Evolutionary conservation across 202 grass and related monocot species (phyloP).

Genomic region (Bolboschoenoplectus hybrid): DNA sequence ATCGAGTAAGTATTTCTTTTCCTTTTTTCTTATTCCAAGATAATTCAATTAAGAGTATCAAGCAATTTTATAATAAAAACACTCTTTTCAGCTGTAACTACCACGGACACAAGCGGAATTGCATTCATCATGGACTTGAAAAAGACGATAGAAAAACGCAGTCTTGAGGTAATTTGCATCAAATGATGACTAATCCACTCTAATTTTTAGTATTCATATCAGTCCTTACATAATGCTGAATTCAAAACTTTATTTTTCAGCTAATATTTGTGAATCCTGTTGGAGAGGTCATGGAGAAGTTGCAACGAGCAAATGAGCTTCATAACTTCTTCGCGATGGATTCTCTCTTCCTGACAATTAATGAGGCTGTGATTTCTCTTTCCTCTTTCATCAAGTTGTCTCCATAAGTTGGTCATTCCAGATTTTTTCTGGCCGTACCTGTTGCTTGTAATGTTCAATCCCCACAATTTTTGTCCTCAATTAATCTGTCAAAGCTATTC

Average conservation of each 20-base stretch:
- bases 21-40: not conserved
- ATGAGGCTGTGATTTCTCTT: conserved; percentile 72
- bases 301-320: conserved; percentile 69
- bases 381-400: conserved; percentile 62
- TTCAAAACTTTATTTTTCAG: conserved; percentile 39
- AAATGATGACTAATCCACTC: not conserved
- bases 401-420: conserved; percentile 37
- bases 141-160: conserved; percentile 66
- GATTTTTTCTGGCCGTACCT: conserved; percentile 20
- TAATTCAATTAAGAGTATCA: not conserved
- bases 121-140: conserved; percentile 80
- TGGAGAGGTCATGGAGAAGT: conserved; percentile 96
- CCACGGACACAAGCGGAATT: conserved; percentile 83
- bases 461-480: conserved; percentile 17
- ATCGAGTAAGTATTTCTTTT: conserved; percentile 56
- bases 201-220: not conserved
- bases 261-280: conserved; percentile 82
- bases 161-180: conserved; percentile 55
- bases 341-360: conserved; percentile 70
- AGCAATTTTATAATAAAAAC: not conserved
- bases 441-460: conserved; percentile 21
- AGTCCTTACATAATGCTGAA: not conserved
- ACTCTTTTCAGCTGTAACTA: conserved; percentile 55
- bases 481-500: conserved; percentile 14
- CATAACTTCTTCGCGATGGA: conserved; percentile 57